A percentile compares a stretch with the other conserved stretches of the same genome.
phyloP scores from a whole-genome alignment of 2,329 filamentous ascomycete genomes.

The Sporothrix protearum region DNA sequence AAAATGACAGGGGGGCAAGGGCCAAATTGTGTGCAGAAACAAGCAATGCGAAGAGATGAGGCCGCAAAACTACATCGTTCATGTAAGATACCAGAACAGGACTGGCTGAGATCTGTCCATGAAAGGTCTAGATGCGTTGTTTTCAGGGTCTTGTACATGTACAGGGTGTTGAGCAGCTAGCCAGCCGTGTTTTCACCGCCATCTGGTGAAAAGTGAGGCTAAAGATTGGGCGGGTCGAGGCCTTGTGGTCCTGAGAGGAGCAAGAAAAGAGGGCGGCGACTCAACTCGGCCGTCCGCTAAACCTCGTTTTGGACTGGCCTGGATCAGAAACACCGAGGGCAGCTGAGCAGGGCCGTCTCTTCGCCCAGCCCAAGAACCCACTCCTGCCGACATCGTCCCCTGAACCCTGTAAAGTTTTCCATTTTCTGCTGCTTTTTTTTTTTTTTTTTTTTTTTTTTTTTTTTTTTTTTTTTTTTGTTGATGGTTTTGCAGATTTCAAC shows the following conservation, averaged over 20 bases:
- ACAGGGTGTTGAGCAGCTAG: neutral
- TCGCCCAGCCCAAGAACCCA: neutral
- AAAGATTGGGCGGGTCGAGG: neutral
- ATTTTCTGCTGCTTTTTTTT: neutral
- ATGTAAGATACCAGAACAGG: neutral
- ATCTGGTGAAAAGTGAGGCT: neutral
- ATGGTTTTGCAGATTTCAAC: neutral
- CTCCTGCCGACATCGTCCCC: neutral
- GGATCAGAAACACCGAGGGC: neutral
- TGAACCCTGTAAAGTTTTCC: neutral
- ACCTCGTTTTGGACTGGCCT: neutral
- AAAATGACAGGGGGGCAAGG: neutral
- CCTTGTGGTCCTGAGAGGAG: no score
- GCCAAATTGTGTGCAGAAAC: neutral
- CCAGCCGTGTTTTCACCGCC: conserved; percentile 2
- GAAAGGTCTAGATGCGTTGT: neutral
- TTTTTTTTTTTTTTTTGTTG: neutral
- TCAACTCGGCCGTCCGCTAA: neutral
- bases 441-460: no score
- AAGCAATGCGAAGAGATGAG: neutral
- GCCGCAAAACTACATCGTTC: neutral
- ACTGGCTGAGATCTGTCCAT: neutral
- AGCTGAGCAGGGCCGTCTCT: neutral
- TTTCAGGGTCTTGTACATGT: neutral
- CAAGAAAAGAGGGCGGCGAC: neutral